Evolutionary conservation across 306 rosid genomes (phyloP).

Genomic region (Vicia villosa): DNA sequence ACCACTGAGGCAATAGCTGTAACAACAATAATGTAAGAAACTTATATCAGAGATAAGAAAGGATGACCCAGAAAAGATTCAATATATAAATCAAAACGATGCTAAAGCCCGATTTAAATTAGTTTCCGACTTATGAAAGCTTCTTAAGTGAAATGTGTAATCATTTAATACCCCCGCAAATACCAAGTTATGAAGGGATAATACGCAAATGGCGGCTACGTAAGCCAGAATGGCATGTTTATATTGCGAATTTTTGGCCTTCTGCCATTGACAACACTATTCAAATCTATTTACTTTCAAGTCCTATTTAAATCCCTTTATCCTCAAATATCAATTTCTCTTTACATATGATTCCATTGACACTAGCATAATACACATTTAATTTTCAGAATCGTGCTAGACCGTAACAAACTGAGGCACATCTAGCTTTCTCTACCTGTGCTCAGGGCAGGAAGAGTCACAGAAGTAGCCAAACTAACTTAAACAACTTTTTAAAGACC

Average conservation of each 20-base stretch:
- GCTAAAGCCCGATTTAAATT: background rate
- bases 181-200: no score
- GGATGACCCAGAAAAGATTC: background rate
- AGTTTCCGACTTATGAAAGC: background rate
- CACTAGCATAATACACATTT: background rate
- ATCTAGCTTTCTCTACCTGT: background rate
- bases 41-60: constrained; percentile 27
- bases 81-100: background rate
- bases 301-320: background rate
- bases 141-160: background rate
- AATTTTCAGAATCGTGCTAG: background rate
- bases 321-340: constrained; percentile 2
- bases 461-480: constrained; percentile 12
- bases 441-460: background rate
- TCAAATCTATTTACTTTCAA: background rate
- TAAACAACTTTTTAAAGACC: constrained; percentile 7
- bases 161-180: background rate
- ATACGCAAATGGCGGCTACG: no score
- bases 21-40: constrained; percentile 13
- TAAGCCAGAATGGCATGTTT: no score
- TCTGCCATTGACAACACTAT: no score
- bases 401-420: background rate
- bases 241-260: no score
- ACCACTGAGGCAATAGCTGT: constrained; percentile 85
- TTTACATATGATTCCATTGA: background rate